Percentiles rank a stretch among this genome's conserved stretches.
Evolutionary conservation across 441 rosid genomes (phyloP).

Genomic region (Populus trichocarpa): DNA sequence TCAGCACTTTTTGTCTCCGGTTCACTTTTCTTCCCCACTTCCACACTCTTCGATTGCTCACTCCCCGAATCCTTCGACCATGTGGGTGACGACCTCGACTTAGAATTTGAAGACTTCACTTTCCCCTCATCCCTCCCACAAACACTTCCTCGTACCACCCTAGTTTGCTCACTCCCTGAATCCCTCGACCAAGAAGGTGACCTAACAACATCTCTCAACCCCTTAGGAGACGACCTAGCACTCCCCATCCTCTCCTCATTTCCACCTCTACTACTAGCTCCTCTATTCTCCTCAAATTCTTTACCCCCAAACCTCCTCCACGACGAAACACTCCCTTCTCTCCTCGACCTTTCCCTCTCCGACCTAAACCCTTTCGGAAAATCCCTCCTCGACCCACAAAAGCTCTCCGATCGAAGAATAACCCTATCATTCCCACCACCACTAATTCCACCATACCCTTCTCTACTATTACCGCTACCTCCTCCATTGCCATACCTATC

Average conservation of each 20-base stretch:
- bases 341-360: constrained; percentile 78
- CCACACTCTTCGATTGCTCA: constrained; percentile 63
- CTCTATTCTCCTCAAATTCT: constrained; percentile 41
- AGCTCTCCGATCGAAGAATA: constrained; percentile 75
- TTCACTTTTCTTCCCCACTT: constrained; percentile 21
- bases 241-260: constrained; percentile 26
- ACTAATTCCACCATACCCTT: constrained; percentile 22
- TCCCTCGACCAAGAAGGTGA: constrained; percentile 84
- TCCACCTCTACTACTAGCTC: constrained; percentile 19
- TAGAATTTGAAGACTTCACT: constrained; percentile 24
- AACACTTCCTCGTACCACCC: constrained; percentile 17
- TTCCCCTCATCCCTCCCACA: constrained; percentile 40
- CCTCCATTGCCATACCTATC: constrained; percentile 48
- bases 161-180: constrained; percentile 31
- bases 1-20: constrained; percentile 21
- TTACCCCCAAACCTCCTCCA: constrained; percentile 77
- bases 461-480: constrained; percentile 47
- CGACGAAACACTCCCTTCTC: constrained; percentile 75
- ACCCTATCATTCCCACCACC: constrained; percentile 32
- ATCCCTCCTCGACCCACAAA: constrained; percentile 64
- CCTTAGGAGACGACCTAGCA: constrained; percentile 32
- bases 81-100: constrained; percentile 29
- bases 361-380: constrained; percentile 91
- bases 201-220: constrained; percentile 45
- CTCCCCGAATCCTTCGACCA: constrained; percentile 40